Evolutionary conservation across 495 filamentous ascomycete genomes (phyloP).

Genomic region (Neurospora sp.): DNA sequence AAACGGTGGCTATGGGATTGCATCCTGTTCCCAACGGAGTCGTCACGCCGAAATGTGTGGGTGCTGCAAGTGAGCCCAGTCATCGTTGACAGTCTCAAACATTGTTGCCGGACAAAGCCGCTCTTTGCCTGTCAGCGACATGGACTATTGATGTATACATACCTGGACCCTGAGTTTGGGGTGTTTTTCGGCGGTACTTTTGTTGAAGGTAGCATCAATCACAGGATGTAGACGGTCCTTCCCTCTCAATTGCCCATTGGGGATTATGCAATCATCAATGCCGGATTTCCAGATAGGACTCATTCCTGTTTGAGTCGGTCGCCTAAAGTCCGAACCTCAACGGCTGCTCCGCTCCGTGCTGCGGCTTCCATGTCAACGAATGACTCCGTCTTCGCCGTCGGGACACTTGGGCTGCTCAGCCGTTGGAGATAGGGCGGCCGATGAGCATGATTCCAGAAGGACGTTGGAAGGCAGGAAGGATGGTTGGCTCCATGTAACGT

Average conservation of each 20-base stretch:
- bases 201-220: not conserved
- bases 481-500: not conserved
- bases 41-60: not conserved
- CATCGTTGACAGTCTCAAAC: not conserved
- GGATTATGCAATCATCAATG: not conserved
- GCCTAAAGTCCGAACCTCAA: not conserved
- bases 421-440: not conserved
- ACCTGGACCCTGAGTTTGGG: not conserved
- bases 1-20: not conserved
- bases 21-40: not conserved
- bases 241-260: not conserved
- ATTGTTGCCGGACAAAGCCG: not conserved
- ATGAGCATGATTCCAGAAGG: not conserved
- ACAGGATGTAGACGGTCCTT: not conserved
- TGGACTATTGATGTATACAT: not conserved
- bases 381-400: not conserved
- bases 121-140: not conserved
- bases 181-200: not conserved
- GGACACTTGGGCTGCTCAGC: not conserved
- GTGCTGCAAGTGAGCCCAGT: not conserved
- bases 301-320: not conserved
- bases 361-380: not conserved
- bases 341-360: not conserved
- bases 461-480: not conserved
- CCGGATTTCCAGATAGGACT: not conserved